Evolutionary conservation across 2,329 filamentous ascomycete species (phyloP).

Genomic region (Stagonosporopsis tanaceti): DNA sequence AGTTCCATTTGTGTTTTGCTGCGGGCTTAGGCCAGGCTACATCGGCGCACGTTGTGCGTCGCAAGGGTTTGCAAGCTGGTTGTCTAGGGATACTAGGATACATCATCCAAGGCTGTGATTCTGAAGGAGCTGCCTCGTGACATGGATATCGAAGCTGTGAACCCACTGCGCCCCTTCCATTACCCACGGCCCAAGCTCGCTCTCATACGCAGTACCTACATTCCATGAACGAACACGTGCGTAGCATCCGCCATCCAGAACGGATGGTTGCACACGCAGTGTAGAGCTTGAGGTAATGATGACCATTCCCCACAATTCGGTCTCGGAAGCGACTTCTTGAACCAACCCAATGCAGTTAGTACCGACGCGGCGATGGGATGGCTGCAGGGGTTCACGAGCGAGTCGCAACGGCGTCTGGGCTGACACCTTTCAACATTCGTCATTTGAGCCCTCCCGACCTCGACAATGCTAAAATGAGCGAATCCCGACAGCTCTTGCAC

Average conservation of each 20-base stretch:
- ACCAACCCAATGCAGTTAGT: slow-evolving; percentile 1
- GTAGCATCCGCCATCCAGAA: not conserved
- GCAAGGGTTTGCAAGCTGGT: not conserved
- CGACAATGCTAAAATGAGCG: slow-evolving; percentile 51
- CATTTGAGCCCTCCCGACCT: slow-evolving; percentile 5
- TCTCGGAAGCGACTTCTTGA: not conserved
- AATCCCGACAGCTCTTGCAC: slow-evolving; percentile 50
- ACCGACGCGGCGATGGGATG: not conserved
- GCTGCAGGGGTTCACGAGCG: slow-evolving; percentile 13
- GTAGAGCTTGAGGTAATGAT: not conserved
- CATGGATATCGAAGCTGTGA: not conserved
- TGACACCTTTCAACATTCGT: slow-evolving; percentile 21
- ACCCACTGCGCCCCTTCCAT: not conserved
- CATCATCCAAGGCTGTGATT: not conserved
- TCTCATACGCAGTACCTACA: not conserved
- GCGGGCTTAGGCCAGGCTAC: not conserved
- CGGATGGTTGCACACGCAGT: not conserved
- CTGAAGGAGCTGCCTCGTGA: not conserved
- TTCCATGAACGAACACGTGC: not conserved
- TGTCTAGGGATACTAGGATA: not conserved
- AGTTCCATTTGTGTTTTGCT: not conserved
- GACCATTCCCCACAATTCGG: slow-evolving; percentile 13
- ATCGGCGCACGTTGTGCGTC: not conserved
- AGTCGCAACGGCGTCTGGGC: slow-evolving; percentile 7
- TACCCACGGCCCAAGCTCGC: not conserved